Evolutionary conservation across 345 rosid species (phyloP).

Genomic region (Melastoma malabathricum): DNA sequence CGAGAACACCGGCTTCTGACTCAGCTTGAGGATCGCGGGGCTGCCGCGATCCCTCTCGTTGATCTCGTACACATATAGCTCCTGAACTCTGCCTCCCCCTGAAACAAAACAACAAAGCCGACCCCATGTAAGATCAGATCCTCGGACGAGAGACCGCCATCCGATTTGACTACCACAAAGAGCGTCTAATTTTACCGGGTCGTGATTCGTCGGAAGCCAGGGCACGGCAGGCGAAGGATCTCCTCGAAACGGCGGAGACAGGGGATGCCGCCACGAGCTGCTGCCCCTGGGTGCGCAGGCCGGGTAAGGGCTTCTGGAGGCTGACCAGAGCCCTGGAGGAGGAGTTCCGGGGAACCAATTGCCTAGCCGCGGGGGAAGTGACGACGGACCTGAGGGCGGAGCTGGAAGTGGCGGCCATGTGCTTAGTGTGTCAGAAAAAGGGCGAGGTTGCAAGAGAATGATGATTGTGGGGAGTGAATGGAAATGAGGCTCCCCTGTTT

Average conservation of each 20-base stretch:
- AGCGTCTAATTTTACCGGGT: background rate
- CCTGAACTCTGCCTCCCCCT: constrained; percentile 44
- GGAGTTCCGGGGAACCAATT: background rate
- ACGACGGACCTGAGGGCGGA: constrained; percentile 2
- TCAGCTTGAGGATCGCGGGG: constrained; percentile 63
- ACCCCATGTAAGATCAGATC: no score
- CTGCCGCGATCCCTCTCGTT: constrained; percentile 86
- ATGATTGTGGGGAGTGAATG: no score
- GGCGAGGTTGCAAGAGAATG: no score
- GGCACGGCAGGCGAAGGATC: constrained; percentile 5
- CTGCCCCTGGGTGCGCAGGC: background rate
- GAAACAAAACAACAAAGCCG: no score
- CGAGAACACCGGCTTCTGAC: constrained; percentile 64
- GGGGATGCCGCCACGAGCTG: constrained; percentile 2
- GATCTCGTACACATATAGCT: constrained; percentile 58
- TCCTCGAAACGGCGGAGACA: background rate
- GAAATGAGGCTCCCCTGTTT: no score
- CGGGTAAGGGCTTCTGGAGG: background rate
- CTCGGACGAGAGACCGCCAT: no score
- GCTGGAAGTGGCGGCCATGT: constrained; percentile 4
- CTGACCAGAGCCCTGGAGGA: constrained; percentile 2
- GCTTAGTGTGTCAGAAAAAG: background rate
- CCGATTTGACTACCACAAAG: no score
- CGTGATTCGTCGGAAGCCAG: constrained; percentile 4
- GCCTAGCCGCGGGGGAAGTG: background rate